Percentiles rank a stretch among this genome's conserved stretches.
Evolutionary conservation across 768 basidiomycete species (phyloP).

Genomic region (Rhizopogon rudus): DNA sequence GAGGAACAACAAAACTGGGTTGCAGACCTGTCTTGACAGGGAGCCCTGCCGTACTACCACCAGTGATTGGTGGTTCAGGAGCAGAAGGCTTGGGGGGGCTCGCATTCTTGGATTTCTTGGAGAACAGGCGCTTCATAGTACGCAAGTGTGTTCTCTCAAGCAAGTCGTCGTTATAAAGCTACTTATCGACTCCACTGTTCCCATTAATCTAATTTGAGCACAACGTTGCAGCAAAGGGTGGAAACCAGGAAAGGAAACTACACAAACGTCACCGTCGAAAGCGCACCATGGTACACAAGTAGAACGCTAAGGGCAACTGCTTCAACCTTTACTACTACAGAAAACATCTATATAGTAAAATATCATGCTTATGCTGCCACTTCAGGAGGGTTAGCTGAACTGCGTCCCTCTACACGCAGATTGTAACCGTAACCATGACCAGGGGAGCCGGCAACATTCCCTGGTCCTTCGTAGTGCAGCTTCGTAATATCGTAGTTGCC

Average conservation of each 20-base stretch:
- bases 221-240: not conserved
- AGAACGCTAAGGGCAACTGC: too few relatives aligned
- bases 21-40: conserved; percentile 33
- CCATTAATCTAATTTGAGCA: not conserved
- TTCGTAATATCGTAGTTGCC: conserved; percentile 91
- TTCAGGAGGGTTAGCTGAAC: conserved; percentile 45
- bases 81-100: not conserved
- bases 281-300: too few relatives aligned
- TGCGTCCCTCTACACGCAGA: conserved; percentile 55
- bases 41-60: not conserved
- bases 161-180: not conserved
- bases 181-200: not conserved
- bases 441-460: conserved; percentile 55
- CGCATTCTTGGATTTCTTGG: conserved; percentile 13
- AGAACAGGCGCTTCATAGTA: conserved; percentile 29
- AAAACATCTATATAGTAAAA: conserved; percentile 10
- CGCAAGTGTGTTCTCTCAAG: not conserved
- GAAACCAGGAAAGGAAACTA: not conserved
- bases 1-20: conserved; percentile 59
- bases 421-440: conserved; percentile 80
- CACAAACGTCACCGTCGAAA: not conserved
- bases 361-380: conserved; percentile 23
- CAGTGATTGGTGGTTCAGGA: not conserved
- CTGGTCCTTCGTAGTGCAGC: conserved; percentile 88
- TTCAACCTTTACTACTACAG: conserved; percentile 12